Percentiles rank a stretch among this genome's conserved stretches.
These are phyloP conservation scores for Tagetes erecta DNA, from an alignment of 129 eudicot species.

Conservation along the genomic window DNA sequence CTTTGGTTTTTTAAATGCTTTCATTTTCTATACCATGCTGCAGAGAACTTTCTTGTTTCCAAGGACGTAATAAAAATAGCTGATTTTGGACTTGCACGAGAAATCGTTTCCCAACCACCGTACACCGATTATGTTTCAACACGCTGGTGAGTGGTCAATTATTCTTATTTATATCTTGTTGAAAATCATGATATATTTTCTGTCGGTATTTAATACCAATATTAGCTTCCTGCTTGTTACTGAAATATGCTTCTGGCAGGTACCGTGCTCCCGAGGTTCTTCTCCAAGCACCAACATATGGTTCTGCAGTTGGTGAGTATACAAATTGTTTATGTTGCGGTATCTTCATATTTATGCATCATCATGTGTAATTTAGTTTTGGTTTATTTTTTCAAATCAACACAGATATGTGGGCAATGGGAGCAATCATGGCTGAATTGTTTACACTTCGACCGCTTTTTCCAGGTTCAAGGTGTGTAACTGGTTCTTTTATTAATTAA, in stretches of 20 bases:
- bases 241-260: conserved; percentile 51
- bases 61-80: conserved; percentile 80
- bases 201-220: neutral
- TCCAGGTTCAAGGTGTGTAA: conserved; percentile 84
- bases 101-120: conserved; percentile 79
- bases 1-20: conserved; percentile 21
- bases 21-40: conserved; percentile 19
- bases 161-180: conserved; percentile 7
- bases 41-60: conserved; percentile 89
- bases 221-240: neutral
- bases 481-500: neutral
- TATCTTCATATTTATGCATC: conserved; percentile 1
- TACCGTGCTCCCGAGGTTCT: conserved; percentile 99
- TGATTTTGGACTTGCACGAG: conserved; percentile 99
- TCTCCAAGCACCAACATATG: conserved; percentile 83
- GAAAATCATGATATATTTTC: neutral
- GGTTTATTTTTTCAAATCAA: neutral
- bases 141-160: conserved; percentile 69
- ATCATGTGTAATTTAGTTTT: neutral
- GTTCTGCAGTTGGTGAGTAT: conserved; percentile 96
- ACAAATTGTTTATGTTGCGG: neutral
- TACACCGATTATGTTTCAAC: conserved; percentile 98
- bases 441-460: conserved; percentile 88
- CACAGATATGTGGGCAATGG: conserved; percentile 99
- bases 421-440: conserved; percentile 93